These are phyloP conservation scores for Trichoderma sp. DNA, from an alignment of 2,329 filamentous ascomycete genomes.

Conservation along the genomic window DNA sequence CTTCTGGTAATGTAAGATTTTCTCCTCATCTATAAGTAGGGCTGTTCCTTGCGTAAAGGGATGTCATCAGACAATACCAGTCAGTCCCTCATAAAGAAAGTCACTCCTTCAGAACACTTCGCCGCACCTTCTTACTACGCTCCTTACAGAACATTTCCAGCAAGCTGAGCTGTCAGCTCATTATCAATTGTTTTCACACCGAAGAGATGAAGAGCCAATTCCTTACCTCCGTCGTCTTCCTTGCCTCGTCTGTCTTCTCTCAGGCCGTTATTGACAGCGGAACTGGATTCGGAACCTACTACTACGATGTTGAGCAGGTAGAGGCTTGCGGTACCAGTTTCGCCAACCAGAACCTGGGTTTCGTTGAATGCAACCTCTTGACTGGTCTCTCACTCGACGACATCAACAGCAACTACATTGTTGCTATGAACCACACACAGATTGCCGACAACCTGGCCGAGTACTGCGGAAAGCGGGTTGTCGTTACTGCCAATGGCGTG, in stretches of 20 bases:
- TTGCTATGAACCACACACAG: constrained; percentile 31
- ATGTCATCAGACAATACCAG: not conserved
- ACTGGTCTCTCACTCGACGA: constrained; percentile 22
- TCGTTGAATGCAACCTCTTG: constrained; percentile 25
- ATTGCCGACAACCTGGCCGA: constrained; percentile 26
- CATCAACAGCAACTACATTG: constrained; percentile 29
- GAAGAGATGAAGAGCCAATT: constrained; percentile 13
- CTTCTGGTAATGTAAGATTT: not conserved
- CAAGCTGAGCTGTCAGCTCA: no score
- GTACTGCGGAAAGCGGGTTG: constrained; percentile 31
- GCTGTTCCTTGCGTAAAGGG: not conserved
- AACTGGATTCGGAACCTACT: constrained; percentile 29
- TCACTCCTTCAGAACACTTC: not conserved
- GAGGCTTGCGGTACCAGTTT: constrained; percentile 18
- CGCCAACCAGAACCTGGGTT: constrained; percentile 17
- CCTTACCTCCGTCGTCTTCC: constrained; percentile 7
- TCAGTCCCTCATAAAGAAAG: not conserved
- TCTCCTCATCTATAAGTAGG: constrained; percentile 1
- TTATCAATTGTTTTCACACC: not conserved
- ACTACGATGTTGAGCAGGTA: constrained; percentile 26
- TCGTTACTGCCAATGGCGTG: constrained; percentile 30
- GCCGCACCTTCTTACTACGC: not conserved
- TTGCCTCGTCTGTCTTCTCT: constrained; percentile 5
- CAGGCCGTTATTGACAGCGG: constrained; percentile 24
- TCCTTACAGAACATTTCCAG: not conserved